A percentile compares a stretch with the other conserved stretches of the same genome.
Evolutionary conservation across 2,329 filamentous ascomycete genomes (phyloP).

Genomic region (Stemphylium lycopersici): DNA sequence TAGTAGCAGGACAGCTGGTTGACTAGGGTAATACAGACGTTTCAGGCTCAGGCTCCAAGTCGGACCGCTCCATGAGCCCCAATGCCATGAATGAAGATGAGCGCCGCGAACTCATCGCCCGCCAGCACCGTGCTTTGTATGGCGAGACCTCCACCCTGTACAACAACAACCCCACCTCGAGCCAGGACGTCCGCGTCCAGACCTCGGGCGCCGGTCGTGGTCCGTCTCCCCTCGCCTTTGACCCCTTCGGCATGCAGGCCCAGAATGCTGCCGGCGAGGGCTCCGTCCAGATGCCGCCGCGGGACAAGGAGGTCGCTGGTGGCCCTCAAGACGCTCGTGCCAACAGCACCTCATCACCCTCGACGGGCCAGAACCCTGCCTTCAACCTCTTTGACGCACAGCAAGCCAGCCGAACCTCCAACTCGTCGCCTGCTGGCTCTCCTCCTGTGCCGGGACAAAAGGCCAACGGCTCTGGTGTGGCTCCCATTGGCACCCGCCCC

Average conservation of each 20-base stretch:
- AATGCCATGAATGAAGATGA: constrained; percentile 92
- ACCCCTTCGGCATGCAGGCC: constrained; percentile 65
- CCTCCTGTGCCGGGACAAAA: constrained; percentile 72
- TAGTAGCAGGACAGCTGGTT: constrained; percentile 51
- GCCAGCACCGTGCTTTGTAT: constrained; percentile 93
- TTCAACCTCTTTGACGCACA: constrained; percentile 61
- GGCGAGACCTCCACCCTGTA: constrained; percentile 73
- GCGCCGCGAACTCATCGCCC: constrained; percentile 92
- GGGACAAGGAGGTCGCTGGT: constrained; percentile 54
- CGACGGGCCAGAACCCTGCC: constrained; percentile 64
- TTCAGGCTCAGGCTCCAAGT: constrained; percentile 75
- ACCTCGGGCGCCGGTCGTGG: constrained; percentile 69
- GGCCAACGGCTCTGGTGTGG: constrained; percentile 70
- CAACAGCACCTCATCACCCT: constrained; percentile 85
- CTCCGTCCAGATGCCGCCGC: constrained; percentile 59
- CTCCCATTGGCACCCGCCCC: constrained; percentile 91
- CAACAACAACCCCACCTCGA: constrained; percentile 69
- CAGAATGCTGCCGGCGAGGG: constrained; percentile 59
- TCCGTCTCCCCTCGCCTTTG: constrained; percentile 80
- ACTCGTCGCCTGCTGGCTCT: constrained; percentile 83
- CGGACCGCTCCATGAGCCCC: constrained; percentile 84
- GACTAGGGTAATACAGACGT: constrained; percentile 71
- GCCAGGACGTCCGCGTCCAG: constrained; percentile 66
- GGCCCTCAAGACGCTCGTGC: constrained; percentile 69
- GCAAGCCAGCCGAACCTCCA: constrained; percentile 78